These are phyloP conservation scores for Madurella mycetomatis DNA, from an alignment of 2,329 filamentous ascomycete species.

Conservation along the genomic window DNA sequence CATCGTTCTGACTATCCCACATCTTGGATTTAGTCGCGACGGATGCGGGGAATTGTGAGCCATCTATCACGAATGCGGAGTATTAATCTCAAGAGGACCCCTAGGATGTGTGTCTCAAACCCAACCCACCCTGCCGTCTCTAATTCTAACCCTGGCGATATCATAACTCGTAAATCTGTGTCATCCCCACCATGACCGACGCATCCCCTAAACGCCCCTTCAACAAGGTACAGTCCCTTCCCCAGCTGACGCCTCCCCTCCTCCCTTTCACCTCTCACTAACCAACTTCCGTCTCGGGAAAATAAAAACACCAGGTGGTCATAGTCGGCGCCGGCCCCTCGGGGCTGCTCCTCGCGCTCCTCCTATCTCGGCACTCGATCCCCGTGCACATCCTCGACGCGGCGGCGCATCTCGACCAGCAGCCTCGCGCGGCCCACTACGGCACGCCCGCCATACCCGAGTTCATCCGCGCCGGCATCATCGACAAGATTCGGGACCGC, in stretches of 20 bases:
- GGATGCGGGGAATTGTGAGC: not conserved
- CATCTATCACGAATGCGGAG: not conserved
- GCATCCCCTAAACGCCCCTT: conserved; percentile 11
- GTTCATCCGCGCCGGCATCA: conserved; percentile 54
- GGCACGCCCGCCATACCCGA: conserved; percentile 54
- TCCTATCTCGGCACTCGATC: conserved; percentile 50
- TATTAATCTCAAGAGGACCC: no score
- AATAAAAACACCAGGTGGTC: conserved; percentile 32
- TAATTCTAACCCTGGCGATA: not conserved
- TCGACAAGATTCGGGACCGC: conserved; percentile 39
- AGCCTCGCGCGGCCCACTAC: conserved; percentile 60
- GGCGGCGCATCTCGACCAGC: conserved; percentile 49
- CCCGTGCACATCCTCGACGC: conserved; percentile 53
- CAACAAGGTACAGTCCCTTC: conserved; percentile 12
- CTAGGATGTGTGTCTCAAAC: no score
- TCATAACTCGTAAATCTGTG: not conserved
- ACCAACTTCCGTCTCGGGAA: not conserved
- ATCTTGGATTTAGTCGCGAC: no score
- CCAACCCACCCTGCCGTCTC: no score
- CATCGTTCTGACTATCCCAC: not conserved
- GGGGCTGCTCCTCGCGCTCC: conserved; percentile 45
- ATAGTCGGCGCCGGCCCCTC: conserved; percentile 49
- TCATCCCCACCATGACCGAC: conserved; percentile 10
- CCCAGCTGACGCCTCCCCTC: not conserved
- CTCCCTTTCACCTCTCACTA: not conserved